phyloP scores from a whole-genome alignment of 106 monocot genomes.

The Cymbidium sinense region DNA sequence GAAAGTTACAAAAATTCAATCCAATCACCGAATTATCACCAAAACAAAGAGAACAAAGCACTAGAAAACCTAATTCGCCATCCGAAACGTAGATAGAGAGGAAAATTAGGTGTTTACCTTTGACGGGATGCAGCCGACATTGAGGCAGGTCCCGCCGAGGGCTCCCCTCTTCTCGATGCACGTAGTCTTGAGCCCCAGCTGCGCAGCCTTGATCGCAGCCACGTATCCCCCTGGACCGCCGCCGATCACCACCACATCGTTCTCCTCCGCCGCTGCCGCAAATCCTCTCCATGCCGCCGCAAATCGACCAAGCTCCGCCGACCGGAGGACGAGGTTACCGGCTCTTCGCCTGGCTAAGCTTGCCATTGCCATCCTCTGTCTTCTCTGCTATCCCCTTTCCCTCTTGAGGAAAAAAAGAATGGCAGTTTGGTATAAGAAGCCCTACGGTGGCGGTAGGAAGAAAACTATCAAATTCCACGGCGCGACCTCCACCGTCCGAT shows the following conservation, averaged over 20 bases:
- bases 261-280: constrained; percentile 47
- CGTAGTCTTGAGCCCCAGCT: constrained; percentile 72
- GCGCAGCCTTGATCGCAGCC: constrained; percentile 76
- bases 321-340: neutral
- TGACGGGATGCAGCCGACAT: constrained; percentile 80
- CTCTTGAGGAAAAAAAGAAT: neutral
- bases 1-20: neutral
- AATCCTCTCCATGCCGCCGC: neutral
- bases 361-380: constrained; percentile 46
- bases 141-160: constrained; percentile 71
- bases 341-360: constrained; percentile 35
- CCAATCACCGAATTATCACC: neutral
- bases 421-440: too few species aligned
- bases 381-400: neutral
- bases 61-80: neutral
- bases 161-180: constrained; percentile 74
- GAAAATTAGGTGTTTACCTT: constrained; percentile 23
- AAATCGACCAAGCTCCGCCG: neutral
- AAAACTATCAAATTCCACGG: too few species aligned
- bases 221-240: constrained; percentile 76
- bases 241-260: constrained; percentile 69
- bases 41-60: neutral
- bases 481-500: too few species aligned
- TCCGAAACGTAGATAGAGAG: neutral
- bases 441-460: too few species aligned